Percentiles rank a stretch among this genome's conserved stretches.
Evolutionary conservation across 2,329 filamentous ascomycete genomes (phyloP).

Genomic region (Xylariales sp.): DNA sequence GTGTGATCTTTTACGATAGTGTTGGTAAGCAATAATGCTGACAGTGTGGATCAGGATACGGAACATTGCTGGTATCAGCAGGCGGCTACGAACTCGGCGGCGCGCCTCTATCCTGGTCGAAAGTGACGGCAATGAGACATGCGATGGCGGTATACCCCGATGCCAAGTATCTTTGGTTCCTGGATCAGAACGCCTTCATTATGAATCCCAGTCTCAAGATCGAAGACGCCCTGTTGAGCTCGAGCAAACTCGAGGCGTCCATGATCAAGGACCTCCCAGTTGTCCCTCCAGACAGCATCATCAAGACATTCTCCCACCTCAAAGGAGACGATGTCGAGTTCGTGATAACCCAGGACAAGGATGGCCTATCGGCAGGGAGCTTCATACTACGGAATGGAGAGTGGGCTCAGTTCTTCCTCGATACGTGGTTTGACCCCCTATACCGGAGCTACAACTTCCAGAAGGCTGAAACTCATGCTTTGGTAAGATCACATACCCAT

Average conservation of each 20-base stretch:
- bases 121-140: conserved; percentile 82
- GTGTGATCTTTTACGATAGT: not conserved
- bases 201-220: conserved; percentile 74
- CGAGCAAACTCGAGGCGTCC: conserved; percentile 61
- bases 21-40: not conserved
- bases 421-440: conserved; percentile 93
- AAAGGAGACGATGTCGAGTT: conserved; percentile 73
- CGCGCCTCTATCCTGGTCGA: conserved; percentile 62
- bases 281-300: conserved; percentile 93
- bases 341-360: conserved; percentile 77
- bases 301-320: conserved; percentile 87
- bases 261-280: conserved; percentile 86
- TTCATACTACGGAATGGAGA: conserved; percentile 78
- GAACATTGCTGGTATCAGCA: conserved; percentile 74
- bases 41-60: conserved; percentile 61
- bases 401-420: conserved; percentile 88
- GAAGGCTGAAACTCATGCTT: conserved; percentile 84
- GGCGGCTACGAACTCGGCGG: conserved; percentile 68
- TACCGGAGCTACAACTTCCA: conserved; percentile 95
- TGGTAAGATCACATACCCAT: conserved; percentile 52
- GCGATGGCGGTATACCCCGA: conserved; percentile 77
- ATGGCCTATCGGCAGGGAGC: conserved; percentile 71
- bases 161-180: conserved; percentile 78
- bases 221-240: conserved; percentile 65
- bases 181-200: conserved; percentile 80